Evolutionary conservation across 164 flowering plant species (phyloP).

Genomic region (Hamamelis virginiana): DNA sequence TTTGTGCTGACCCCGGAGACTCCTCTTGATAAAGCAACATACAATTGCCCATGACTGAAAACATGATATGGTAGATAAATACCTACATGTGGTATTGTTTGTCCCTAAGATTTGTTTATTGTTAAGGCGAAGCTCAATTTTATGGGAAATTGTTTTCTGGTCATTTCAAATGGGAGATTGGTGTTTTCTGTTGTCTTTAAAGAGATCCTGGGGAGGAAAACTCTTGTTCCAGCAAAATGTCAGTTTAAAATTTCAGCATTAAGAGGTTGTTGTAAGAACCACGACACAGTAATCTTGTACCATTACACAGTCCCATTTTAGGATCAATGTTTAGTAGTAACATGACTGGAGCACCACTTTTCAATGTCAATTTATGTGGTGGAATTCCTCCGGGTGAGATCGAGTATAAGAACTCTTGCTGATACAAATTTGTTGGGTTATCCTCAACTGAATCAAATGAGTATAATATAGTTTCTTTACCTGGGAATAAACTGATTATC

Average conservation of each 20-base stretch:
- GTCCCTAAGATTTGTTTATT: slow-evolving; percentile 9
- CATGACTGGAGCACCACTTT: slow-evolving; percentile 1
- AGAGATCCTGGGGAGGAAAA: slow-evolving; percentile 10
- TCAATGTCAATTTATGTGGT: slow-evolving; percentile 12
- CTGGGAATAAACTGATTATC: slow-evolving; percentile 4
- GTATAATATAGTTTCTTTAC: neutral
- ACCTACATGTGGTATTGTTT: slow-evolving; percentile 6
- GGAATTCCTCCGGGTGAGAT: slow-evolving; percentile 6
- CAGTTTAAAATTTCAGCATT: neutral
- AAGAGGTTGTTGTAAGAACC: neutral
- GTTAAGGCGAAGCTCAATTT: slow-evolving; percentile 6
- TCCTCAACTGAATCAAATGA: slow-evolving; percentile 6
- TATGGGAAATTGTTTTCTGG: slow-evolving; percentile 6
- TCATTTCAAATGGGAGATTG: neutral
- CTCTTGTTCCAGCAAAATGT: neutral
- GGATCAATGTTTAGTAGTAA: slow-evolving; percentile 6
- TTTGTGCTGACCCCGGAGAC: neutral
- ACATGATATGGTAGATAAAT: slow-evolving; percentile 1
- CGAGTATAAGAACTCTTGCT: slow-evolving; percentile 6
- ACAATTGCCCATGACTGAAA: slow-evolving; percentile 7
- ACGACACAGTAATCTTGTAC: slow-evolving; percentile 2
- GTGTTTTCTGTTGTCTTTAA: neutral
- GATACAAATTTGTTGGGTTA: slow-evolving; percentile 1
- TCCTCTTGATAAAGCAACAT: slow-evolving; percentile 3
- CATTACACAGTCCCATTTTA: slow-evolving; percentile 2